Conservation (phyloP, 352 stramenopile species). For the Chrysophaeum taylorii region DNA sequence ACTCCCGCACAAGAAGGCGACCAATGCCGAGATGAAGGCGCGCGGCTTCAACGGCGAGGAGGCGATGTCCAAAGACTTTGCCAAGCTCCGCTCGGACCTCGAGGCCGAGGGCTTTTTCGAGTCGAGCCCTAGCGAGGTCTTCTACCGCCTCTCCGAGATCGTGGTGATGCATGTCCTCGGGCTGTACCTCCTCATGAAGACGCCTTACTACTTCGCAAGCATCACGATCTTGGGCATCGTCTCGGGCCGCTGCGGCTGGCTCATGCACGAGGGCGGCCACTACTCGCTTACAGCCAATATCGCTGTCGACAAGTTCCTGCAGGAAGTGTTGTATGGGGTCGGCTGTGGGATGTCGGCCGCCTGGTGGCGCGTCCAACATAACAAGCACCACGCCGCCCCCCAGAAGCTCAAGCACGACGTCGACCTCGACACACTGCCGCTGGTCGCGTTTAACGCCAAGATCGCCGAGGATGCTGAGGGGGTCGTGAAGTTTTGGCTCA, state of each 20-base stretch:
- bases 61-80: conserved; percentile 20
- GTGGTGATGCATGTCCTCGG: conserved; percentile 18
- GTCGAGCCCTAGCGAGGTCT: conserved; percentile 9
- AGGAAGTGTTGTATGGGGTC: conserved; percentile 26
- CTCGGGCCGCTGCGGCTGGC: conserved; percentile 30
- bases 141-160: conserved; percentile 25
- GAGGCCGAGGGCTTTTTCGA: conserved; percentile 28
- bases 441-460: conserved; percentile 32
- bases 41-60: background rate
- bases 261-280: conserved; percentile 34
- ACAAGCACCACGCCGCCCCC: conserved; percentile 33
- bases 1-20: conserved; percentile 17
- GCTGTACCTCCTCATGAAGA: conserved; percentile 17
- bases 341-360: conserved; percentile 26
- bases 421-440: conserved; percentile 30
- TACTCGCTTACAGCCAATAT: conserved; percentile 31
- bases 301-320: conserved; percentile 20
- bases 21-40: background rate
- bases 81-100: conserved; percentile 19
- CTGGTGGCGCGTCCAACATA: conserved; percentile 32
- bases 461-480: conserved; percentile 11
- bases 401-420: conserved; percentile 32
- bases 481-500: conserved; percentile 19
- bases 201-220: background rate
- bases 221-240: conserved; percentile 19